phyloP scores from a whole-genome alignment of 495 filamentous ascomycete species.

The Penicillium paradoxum region DNA sequence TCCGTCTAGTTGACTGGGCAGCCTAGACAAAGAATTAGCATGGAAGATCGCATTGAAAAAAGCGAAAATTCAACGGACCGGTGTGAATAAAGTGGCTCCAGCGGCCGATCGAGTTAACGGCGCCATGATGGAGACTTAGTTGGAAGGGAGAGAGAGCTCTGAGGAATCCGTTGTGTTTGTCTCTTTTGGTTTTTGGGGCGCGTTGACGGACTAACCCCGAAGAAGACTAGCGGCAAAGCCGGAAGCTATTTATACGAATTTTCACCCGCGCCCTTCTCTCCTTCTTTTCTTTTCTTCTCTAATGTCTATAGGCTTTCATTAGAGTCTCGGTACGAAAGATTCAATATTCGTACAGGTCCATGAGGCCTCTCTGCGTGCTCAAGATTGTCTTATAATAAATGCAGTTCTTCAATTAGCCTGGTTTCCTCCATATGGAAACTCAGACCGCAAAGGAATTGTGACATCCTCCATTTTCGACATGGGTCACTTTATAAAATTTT shows the following conservation, averaged over 20 bases:
- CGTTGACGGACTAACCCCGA: slow-evolving; percentile 28
- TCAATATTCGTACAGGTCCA: slow-evolving; percentile 95
- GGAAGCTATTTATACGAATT: slow-evolving; percentile 24
- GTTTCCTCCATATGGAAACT: slow-evolving; percentile 49
- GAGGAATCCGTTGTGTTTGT: slow-evolving; percentile 25
- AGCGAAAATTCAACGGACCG: slow-evolving; percentile 8
- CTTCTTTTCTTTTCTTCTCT: slow-evolving; percentile 55
- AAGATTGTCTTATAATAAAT: slow-evolving; percentile 91
- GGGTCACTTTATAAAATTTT: slow-evolving; percentile 1
- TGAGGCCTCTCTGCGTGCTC: slow-evolving; percentile 90
- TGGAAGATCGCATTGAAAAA: neutral
- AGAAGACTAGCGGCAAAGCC: slow-evolving; percentile 26
- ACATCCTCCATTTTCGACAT: slow-evolving; percentile 28
- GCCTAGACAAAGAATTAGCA: slow-evolving; percentile 24
- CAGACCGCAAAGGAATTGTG: slow-evolving; percentile 48
- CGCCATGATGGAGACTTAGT: slow-evolving; percentile 20
- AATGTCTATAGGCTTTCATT: slow-evolving; percentile 96
- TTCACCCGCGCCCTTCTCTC: slow-evolving; percentile 34
- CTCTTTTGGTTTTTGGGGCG: slow-evolving; percentile 35
- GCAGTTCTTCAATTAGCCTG: slow-evolving; percentile 67
- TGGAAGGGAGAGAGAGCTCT: slow-evolving; percentile 9
- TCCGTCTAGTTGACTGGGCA: slow-evolving; percentile 20
- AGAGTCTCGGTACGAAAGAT: slow-evolving; percentile 97
- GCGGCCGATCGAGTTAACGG: slow-evolving; percentile 26
- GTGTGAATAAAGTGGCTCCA: slow-evolving; percentile 10